Evolutionary conservation across 495 filamentous ascomycete genomes (phyloP), one percentile per base, ranked within the genome.

Genomic region (Hamigera avellanea): DNA sequence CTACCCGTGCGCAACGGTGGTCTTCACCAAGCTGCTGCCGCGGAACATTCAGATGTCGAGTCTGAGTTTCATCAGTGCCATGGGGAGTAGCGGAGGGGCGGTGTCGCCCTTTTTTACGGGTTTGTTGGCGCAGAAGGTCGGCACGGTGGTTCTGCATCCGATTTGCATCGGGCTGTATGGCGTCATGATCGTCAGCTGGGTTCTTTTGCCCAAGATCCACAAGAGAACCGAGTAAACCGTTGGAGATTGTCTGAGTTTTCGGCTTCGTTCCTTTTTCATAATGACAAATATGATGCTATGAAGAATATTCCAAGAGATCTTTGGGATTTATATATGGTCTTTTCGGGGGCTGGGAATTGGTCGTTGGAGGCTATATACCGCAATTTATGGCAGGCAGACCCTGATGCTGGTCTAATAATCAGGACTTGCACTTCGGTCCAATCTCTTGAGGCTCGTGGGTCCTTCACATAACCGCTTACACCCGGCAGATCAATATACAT

Each of bases 101-200:
- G 66, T 81, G 3, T 77, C 77, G 15, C 84, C 83, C 0, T 87
- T 89, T 40, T 69, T 80, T 0, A 86, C 77, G 3, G 83, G 82
- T 34, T 42, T 86, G 27, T 46, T 87, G 6, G 79, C 83, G 0
- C 75, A 83, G 48, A 66, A 69, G 6, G 66, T 68, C 6, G 83
- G 84, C 0, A 82, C 80, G 1, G 82, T 69, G 48, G 79, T 89
- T 12, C 51, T 91, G 48, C 82, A 88, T 66, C 82, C 83, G 5
- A 62, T 76, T 32, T 72, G 68, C 46, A 69, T 83, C 37, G 73
- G 69, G 26, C 44, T 88, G 44, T 86, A 81, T 62, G 73, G 59
- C 2, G 67, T 70, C 23, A 89, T 93, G 85, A 41, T 75, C 32
- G 56, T 62, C 0, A 76, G 71, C 43, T 91, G 82, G 81, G 18